Evolutionary conservation across 2,329 filamentous ascomycete species (phyloP).

Genomic region (Penicillium janthinellum): DNA sequence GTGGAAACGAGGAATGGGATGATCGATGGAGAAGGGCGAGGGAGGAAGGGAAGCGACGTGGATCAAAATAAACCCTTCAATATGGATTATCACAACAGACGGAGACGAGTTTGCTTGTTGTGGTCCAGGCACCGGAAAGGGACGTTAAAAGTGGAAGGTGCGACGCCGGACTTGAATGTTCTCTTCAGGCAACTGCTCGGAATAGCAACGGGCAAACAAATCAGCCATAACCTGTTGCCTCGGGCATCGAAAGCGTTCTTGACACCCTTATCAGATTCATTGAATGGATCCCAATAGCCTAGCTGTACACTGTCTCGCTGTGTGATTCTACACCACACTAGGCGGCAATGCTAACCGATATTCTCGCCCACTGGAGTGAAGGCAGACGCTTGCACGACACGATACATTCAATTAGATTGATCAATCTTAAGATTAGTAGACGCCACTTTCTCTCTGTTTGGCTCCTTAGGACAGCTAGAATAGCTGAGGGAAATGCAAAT

Average conservation of each 20-base stretch:
- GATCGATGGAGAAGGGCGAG: background rate
- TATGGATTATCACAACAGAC: background rate
- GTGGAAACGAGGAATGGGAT: background rate
- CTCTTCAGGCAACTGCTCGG: background rate
- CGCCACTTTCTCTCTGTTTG: too few species aligned
- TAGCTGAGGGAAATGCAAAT: too few species aligned
- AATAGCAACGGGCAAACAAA: background rate
- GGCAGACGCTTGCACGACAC: too few species aligned
- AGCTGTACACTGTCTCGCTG: background rate
- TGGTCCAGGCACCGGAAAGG: background rate
- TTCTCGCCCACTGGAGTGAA: too few species aligned
- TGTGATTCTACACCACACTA: background rate
- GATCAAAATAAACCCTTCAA: background rate
- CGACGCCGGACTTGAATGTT: background rate
- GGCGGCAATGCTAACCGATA: background rate
- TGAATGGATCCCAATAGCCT: background rate
- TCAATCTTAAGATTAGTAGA: too few species aligned
- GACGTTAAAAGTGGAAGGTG: background rate
- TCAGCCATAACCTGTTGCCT: background rate
- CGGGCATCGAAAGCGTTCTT: background rate
- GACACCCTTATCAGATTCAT: too few species aligned
- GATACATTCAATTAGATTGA: too few species aligned
- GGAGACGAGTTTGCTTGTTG: background rate
- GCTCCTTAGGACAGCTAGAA: too few species aligned
- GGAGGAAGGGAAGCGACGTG: background rate